phyloP scores from a whole-genome alignment of 495 filamentous ascomycete species.

The Podospora pseudopauciseta region DNA sequence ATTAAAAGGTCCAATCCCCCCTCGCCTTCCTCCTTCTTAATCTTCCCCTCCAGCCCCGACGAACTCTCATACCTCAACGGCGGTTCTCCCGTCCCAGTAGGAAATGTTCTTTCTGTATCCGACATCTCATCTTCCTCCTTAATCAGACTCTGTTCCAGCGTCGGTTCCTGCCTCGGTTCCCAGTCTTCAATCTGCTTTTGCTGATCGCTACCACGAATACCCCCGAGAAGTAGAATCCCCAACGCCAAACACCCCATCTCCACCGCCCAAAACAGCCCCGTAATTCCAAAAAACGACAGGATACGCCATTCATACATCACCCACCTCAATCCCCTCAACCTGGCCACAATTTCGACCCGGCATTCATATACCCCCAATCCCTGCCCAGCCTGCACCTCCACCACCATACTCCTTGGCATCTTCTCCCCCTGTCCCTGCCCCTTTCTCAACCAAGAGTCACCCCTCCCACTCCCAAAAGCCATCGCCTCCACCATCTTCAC shows the following conservation, averaged over 20 bases:
- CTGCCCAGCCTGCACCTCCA: constrained; percentile 66
- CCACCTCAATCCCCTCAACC: constrained; percentile 73
- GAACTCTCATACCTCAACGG: constrained; percentile 41
- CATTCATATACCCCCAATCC: constrained; percentile 72
- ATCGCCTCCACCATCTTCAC: constrained; percentile 53
- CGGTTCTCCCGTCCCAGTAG: constrained; percentile 50
- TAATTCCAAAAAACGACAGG: constrained; percentile 63
- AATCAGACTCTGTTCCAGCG: constrained; percentile 12
- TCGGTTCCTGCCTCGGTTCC: background rate
- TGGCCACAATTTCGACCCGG: constrained; percentile 62
- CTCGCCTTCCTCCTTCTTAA: constrained; percentile 28
- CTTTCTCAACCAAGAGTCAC: background rate
- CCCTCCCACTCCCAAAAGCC: constrained; percentile 46
- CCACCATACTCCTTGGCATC: constrained; percentile 53
- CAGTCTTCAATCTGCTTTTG: background rate
- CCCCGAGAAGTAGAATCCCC: constrained; percentile 24
- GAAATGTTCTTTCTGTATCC: constrained; percentile 50
- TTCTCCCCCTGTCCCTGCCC: constrained; percentile 41
- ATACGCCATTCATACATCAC: constrained; percentile 79
- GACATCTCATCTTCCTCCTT: constrained; percentile 25
- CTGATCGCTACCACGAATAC: background rate
- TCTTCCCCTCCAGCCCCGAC: constrained; percentile 5
- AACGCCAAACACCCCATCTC: constrained; percentile 60
- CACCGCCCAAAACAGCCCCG: constrained; percentile 65
- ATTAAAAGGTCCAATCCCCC: constrained; percentile 12